Evolutionary conservation across 805 yeast species (phyloP).

Genomic region (Starmera pachycereana): DNA sequence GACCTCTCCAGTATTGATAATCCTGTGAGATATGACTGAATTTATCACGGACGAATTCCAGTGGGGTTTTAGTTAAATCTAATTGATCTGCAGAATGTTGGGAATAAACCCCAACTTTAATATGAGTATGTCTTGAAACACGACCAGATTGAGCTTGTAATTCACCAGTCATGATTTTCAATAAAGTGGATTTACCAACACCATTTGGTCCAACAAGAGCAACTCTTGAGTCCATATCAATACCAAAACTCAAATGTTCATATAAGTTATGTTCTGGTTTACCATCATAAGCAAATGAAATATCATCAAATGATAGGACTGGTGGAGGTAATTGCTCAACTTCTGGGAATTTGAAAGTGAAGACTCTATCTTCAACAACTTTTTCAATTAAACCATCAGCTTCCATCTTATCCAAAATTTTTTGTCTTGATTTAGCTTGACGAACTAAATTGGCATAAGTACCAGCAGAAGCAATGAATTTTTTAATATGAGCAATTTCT

Average conservation of each 20-base stretch:
- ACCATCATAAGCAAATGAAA: constrained; percentile 85
- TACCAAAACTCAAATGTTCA: constrained; percentile 90
- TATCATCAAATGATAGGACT: constrained; percentile 91
- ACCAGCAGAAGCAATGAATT: constrained; percentile 99
- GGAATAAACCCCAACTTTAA: constrained; percentile 96
- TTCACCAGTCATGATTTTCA: constrained; percentile 94
- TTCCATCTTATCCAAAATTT: constrained; percentile 99
- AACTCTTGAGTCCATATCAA: constrained; percentile 98
- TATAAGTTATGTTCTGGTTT: constrained; percentile 78
- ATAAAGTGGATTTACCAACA: constrained; percentile 94
- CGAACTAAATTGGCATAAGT: constrained; percentile 97
- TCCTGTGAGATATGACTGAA: constrained; percentile 88
- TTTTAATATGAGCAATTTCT: constrained; percentile 96
- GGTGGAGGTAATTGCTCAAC: constrained; percentile 98
- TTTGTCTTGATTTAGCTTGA: constrained; percentile 98
- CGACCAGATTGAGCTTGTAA: constrained; percentile 86
- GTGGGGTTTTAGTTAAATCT: constrained; percentile 88
- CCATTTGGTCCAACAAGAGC: constrained; percentile 99
- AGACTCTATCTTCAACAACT: constrained; percentile 87
- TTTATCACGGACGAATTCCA: constrained; percentile 94
- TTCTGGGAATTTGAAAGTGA: constrained; percentile 87
- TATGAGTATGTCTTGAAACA: constrained; percentile 94
- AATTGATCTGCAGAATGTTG: constrained; percentile 98
- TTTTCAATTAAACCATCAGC: constrained; percentile 96
- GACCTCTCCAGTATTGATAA: constrained; percentile 97